Conservation (phyloP, 2,329 filamentous ascomycete species). For the Pestalotiopsis sp. region DNA sequence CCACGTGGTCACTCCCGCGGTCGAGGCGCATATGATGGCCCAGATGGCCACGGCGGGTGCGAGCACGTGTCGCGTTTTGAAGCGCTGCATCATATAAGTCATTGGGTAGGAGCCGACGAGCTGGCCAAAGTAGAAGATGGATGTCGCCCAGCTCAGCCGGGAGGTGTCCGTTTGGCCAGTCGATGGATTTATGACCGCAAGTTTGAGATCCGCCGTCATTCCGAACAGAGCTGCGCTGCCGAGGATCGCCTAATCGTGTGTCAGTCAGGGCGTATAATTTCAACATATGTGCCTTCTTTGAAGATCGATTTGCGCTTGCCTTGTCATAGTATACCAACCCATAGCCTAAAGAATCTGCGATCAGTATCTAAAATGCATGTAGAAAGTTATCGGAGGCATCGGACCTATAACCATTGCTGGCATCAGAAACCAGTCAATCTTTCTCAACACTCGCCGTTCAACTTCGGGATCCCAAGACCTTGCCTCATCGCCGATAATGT, state of each 20-base stretch:
- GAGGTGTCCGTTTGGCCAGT: conserved; percentile 65
- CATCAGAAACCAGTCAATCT: conserved; percentile 69
- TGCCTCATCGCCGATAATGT: no score
- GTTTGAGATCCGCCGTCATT: conserved; percentile 69
- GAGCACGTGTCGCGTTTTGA: conserved; percentile 65
- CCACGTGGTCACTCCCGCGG: conserved; percentile 66
- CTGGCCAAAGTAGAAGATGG: conserved; percentile 81
- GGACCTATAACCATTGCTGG: conserved; percentile 64
- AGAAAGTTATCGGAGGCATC: conserved; percentile 13
- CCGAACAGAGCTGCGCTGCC: conserved; percentile 75
- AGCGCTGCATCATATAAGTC: conserved; percentile 70
- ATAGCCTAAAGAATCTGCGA: conserved; percentile 31
- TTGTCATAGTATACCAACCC: conserved; percentile 74
- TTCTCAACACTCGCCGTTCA: conserved; percentile 43
- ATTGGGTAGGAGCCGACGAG: conserved; percentile 74
- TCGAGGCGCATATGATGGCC: conserved; percentile 69
- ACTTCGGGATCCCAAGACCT: no score
- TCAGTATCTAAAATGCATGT: not conserved
- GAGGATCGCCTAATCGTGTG: conserved; percentile 61
- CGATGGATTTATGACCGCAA: conserved; percentile 51
- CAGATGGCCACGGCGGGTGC: conserved; percentile 66
- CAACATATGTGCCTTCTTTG: no score
- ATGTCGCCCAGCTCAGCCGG: conserved; percentile 76
- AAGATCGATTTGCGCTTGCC: conserved; percentile 30
- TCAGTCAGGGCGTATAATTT: not conserved